phyloP scores from a whole-genome alignment of 768 basidiomycete genomes.

The Hygrophoropsis aurantiaca region DNA sequence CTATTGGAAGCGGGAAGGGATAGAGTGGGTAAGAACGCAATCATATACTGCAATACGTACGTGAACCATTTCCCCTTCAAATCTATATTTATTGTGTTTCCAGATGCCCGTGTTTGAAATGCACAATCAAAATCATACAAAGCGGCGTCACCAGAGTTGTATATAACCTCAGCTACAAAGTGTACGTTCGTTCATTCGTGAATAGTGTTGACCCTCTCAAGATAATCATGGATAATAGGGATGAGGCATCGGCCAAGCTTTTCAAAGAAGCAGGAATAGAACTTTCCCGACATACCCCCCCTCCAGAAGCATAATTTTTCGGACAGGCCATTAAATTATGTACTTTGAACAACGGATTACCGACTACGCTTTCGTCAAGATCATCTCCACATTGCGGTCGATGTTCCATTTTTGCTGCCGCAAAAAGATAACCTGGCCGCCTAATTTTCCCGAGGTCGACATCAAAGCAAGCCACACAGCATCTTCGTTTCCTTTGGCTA shows the following conservation, averaged over 20 bases:
- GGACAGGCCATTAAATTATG: not conserved
- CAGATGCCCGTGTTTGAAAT: slow-evolving; percentile 97
- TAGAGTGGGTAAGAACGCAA: slow-evolving; percentile 75
- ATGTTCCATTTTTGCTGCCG: slow-evolving; percentile 65
- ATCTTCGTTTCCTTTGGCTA: slow-evolving; percentile 68
- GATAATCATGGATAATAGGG: slow-evolving; percentile 54
- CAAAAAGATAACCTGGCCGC: slow-evolving; percentile 50
- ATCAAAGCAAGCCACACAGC: slow-evolving; percentile 79
- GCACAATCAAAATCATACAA: slow-evolving; percentile 97
- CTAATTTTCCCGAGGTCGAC: slow-evolving; percentile 47
- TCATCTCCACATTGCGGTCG: slow-evolving; percentile 31
- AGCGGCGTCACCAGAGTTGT: slow-evolving; percentile 90
- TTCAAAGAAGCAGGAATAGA: slow-evolving; percentile 83
- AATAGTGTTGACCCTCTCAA: too few species aligned
- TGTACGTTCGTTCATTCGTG: slow-evolving; percentile 68
- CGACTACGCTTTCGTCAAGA: slow-evolving; percentile 28
- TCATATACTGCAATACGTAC: slow-evolving; percentile 98
- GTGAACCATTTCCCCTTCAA: slow-evolving; percentile 24
- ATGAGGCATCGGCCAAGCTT: slow-evolving; percentile 76
- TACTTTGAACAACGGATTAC: not conserved
- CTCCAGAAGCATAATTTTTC: slow-evolving; percentile 19
- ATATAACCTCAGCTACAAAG: slow-evolving; percentile 93
- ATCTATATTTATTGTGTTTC: slow-evolving; percentile 3
- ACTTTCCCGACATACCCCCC: slow-evolving; percentile 67
- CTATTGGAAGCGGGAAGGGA: slow-evolving; percentile 92